Percentiles rank a stretch among this genome's conserved stretches.
Evolutionary conservation across 371 early-diverging fungal species (phyloP).

Genomic region (Blakeslea trispora): DNA sequence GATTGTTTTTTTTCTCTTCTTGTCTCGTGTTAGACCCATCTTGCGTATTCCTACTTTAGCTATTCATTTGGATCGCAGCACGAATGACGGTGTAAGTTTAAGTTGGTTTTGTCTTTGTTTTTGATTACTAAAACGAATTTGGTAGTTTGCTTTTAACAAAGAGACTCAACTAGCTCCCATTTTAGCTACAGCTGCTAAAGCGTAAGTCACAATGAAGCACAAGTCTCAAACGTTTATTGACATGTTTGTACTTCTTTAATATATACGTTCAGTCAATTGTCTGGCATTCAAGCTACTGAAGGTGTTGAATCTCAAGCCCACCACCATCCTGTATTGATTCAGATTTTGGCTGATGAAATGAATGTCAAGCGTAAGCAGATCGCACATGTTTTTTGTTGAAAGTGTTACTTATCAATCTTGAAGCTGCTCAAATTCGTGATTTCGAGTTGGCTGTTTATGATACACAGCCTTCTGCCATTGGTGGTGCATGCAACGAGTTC

Average conservation of each 20-base stretch:
- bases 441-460: conserved; percentile 95
- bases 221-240: too few relatives aligned
- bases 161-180: conserved; percentile 93
- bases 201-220: conserved; percentile 39
- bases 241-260: not conserved
- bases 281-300: conserved; percentile 31
- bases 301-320: conserved; percentile 40
- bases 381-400: too few relatives aligned
- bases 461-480: conserved; percentile 72
- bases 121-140: not conserved
- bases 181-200: conserved; percentile 76
- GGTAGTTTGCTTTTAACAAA: conserved; percentile 88
- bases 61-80: conserved; percentile 91
- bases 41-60: conserved; percentile 96
- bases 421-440: conserved; percentile 80
- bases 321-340: conserved; percentile 82
- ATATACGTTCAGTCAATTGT: conserved; percentile 23
- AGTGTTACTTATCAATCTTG: conserved; percentile 4
- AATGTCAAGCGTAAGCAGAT: conserved; percentile 57
- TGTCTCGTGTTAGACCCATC: conserved; percentile 63
- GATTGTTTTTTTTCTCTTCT: not conserved
- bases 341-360: conserved; percentile 76
- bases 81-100: conserved; percentile 60
- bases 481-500: conserved; percentile 90
- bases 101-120: not conserved